phyloP scores from a whole-genome alignment of 768 basidiomycete species.

The Pisolithus albus region DNA sequence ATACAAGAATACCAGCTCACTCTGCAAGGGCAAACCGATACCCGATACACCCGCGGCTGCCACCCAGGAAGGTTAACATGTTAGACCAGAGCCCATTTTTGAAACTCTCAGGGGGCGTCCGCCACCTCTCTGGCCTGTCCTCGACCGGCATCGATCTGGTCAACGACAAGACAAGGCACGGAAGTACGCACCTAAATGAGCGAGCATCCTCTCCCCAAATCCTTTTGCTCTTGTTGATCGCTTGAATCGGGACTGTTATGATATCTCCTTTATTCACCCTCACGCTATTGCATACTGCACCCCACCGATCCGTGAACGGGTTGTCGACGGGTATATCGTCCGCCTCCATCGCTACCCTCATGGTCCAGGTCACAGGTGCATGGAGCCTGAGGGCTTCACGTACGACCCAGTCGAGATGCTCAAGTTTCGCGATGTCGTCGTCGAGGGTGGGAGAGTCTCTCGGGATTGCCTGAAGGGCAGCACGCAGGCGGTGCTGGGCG shows the following conservation, averaged over 20 bases:
- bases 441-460: conserved; percentile 12
- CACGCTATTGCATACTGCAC: conserved; percentile 27
- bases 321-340: conserved; percentile 47
- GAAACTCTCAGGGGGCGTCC: conserved; percentile 30
- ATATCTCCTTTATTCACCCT: conserved; percentile 43
- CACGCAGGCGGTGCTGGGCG: conserved; percentile 42
- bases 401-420: conserved; percentile 57
- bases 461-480: conserved; percentile 32
- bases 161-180: conserved; percentile 10
- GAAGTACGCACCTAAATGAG: conserved; percentile 42
- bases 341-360: conserved; percentile 43
- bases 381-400: conserved; percentile 51
- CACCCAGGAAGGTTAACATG: conserved; percentile 51
- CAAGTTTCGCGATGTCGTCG: conserved; percentile 33
- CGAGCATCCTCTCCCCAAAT: conserved; percentile 66
- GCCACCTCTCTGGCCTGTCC: conserved; percentile 49
- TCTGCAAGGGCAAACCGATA: conserved; percentile 55
- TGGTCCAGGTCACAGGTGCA: conserved; percentile 52
- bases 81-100: conserved; percentile 45
- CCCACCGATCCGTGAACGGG: conserved; percentile 29
- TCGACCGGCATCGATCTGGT: conserved; percentile 18
- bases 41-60: conserved; percentile 55
- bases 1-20: conserved; percentile 33
- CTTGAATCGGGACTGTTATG: conserved; percentile 53
- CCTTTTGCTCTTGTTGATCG: conserved; percentile 46